These are phyloP conservation scores for Phytopythium litorale DNA, from an alignment of 352 stramenopile species.

Conservation along the genomic window DNA sequence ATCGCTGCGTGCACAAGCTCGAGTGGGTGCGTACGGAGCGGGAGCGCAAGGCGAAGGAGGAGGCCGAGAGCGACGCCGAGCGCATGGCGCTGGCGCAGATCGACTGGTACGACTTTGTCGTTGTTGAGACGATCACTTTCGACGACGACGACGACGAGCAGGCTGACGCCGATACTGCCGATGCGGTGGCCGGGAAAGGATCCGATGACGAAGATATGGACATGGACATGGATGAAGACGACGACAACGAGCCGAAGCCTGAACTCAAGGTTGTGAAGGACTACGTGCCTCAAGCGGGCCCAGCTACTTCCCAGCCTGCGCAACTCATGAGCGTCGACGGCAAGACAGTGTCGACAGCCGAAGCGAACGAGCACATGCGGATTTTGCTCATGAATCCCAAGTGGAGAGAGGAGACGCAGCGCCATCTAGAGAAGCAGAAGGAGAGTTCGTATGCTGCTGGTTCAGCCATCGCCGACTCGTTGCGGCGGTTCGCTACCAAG, in stretches of 20 bases:
- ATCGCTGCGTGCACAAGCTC: slow-evolving; percentile 81
- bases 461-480: slow-evolving; percentile 93
- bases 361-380: slow-evolving; percentile 98
- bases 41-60: slow-evolving; percentile 67
- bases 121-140: slow-evolving; percentile 99
- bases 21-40: slow-evolving; percentile 78
- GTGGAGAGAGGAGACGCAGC: slow-evolving; percentile 95
- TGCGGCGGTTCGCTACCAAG: slow-evolving; percentile 91
- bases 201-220: slow-evolving; percentile 89
- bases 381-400: slow-evolving; percentile 99
- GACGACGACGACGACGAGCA: slow-evolving; percentile 78
- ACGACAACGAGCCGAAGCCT: slow-evolving; percentile 50
- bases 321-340: slow-evolving; percentile 77
- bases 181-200: slow-evolving; percentile 28
- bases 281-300: slow-evolving; percentile 64
- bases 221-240: slow-evolving; percentile 89
- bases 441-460: slow-evolving; percentile 94
- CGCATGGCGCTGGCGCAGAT: slow-evolving; percentile 77
- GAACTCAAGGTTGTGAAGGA: slow-evolving; percentile 83
- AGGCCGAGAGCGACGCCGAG: slow-evolving; percentile 72
- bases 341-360: slow-evolving; percentile 81
- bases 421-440: slow-evolving; percentile 96
- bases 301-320: slow-evolving; percentile 19
- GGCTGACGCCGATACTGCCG: slow-evolving; percentile 11
- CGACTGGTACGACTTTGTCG: slow-evolving; percentile 99